Evolutionary conservation across 2,329 filamentous ascomycete genomes (phyloP).

Genomic region (Sclerotinia subarctica): DNA sequence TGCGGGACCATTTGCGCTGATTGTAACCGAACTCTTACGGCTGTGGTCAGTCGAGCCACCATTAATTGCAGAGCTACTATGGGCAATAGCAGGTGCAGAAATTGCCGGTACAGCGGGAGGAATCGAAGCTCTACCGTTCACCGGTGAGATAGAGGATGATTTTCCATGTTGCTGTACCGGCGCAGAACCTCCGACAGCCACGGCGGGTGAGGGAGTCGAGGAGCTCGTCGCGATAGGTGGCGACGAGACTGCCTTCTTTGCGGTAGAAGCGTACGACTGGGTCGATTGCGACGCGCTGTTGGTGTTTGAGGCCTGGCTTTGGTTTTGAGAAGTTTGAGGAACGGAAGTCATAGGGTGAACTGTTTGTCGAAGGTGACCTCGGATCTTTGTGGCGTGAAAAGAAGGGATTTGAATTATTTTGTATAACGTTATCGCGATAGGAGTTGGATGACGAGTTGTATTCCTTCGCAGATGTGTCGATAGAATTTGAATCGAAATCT

Average conservation of each 20-base stretch:
- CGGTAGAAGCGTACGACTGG: slow-evolving; percentile 66
- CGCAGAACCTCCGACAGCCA: slow-evolving; percentile 54
- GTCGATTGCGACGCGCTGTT: slow-evolving; percentile 52
- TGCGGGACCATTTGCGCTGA: slow-evolving; percentile 76
- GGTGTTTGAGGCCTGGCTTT: slow-evolving; percentile 53
- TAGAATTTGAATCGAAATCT: slow-evolving; percentile 27
- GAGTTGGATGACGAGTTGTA: slow-evolving; percentile 16
- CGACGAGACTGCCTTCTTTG: slow-evolving; percentile 60
- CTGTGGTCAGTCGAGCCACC: slow-evolving; percentile 68
- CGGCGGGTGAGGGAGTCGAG: slow-evolving; percentile 50
- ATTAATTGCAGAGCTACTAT: slow-evolving; percentile 65
- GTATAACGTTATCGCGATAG: slow-evolving; percentile 36
- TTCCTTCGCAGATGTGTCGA: slow-evolving; percentile 33
- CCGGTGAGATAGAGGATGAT: slow-evolving; percentile 66
- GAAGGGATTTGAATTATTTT: slow-evolving; percentile 14
- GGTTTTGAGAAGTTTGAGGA: slow-evolving; percentile 37
- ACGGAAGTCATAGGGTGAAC: slow-evolving; percentile 40
- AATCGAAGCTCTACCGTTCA: slow-evolving; percentile 80
- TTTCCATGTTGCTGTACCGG: slow-evolving; percentile 58
- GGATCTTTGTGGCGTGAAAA: slow-evolving; percentile 19
- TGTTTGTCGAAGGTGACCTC: slow-evolving; percentile 27
- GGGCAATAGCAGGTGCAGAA: slow-evolving; percentile 58
- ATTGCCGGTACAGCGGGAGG: slow-evolving; percentile 63
- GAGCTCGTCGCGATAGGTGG: slow-evolving; percentile 60
- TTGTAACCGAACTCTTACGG: slow-evolving; percentile 87